Base-by-base conservation (phyloP, 176 grass and related monocot genomes). In the Eragrostis curvula region DNA sequence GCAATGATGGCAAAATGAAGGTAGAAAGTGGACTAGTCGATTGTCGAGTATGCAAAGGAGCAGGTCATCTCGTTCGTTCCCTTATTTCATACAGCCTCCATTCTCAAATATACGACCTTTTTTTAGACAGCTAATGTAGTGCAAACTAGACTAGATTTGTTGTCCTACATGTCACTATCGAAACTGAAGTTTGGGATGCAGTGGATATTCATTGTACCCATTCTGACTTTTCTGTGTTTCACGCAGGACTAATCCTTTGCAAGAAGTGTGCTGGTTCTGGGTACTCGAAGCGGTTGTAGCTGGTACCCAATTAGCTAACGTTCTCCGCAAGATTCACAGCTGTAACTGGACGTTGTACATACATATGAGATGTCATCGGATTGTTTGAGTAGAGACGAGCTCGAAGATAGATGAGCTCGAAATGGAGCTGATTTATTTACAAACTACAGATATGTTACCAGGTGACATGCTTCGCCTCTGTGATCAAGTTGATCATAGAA, bases 251-350 rank as follows among this genome's bases (percentile, higher is more conserved):
- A 42, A 92, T 97, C 92, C 79, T 97, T 9, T 94, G 95, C 71
- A 98, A 98, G 87, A 95, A 95, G 82, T 98, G 96, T 60, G 75
- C 88, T 21, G 96, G 96, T 56, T 95, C 96, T 64, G 96, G 96
- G 73, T 98, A 98, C 77, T 98, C 96, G 1, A 98, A 88, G 80
- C 90, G 92, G 23, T 87, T 98, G 81, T 98, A 91, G 45, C 23
- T 2, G 48, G 47, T 6, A 15, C 43, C 7, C 18, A 61, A 30
- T 18, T 76, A 36, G 17, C 29, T 40, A n/a, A 73, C 71, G 60
- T 36, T 29, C 1, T 59, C 55, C 49, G 47, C 16, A 66, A 66
- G 65, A 65, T 77, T 77, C 66, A 73, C 18, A 77, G 16, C 1
- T 66, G 72, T 63, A 82, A 23, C 61, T 58, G 49, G 57, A 32